phyloP scores from a whole-genome alignment of 805 yeast genomes.

The Kazachstania martiniae region DNA sequence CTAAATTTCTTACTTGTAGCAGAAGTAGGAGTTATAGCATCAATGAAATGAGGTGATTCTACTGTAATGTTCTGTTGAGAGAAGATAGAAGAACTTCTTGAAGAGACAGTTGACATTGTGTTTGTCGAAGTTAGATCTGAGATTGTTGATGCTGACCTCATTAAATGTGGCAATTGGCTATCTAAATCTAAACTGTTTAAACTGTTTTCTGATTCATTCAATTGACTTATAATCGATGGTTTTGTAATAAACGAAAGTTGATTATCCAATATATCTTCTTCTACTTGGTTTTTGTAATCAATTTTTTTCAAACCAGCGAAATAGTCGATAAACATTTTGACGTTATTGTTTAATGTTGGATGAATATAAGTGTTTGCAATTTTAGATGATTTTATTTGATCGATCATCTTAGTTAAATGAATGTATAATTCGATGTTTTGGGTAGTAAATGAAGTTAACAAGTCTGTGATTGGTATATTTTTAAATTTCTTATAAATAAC shows the following conservation, averaged over 20 bases:
- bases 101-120: conserved; percentile 2
- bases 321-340: conserved; percentile 9
- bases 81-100: conserved; percentile 7
- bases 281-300: conserved; percentile 1
- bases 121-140: not conserved
- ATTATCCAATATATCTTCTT: not conserved
- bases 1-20: conserved; percentile 2
- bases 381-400: not conserved
- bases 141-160: conserved; percentile 3
- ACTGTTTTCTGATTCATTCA: not conserved
- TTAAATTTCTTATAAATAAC: conserved; percentile 17
- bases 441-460: conserved; percentile 7
- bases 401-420: conserved; percentile 13
- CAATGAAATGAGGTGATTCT: conserved; percentile 6
- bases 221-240: too few species aligned
- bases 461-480: conserved; percentile 6
- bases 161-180: not conserved
- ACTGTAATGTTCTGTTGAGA: conserved; percentile 1
- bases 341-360: conserved; percentile 6
- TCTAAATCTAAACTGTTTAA: not conserved
- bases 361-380: conserved; percentile 3
- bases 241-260: not conserved
- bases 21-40: conserved; percentile 4
- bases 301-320: conserved; percentile 8
- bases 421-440: conserved; percentile 11